Evolutionary conservation across 345 rosid genomes (phyloP).

Genomic region (Abelmoschus esculentus): DNA sequence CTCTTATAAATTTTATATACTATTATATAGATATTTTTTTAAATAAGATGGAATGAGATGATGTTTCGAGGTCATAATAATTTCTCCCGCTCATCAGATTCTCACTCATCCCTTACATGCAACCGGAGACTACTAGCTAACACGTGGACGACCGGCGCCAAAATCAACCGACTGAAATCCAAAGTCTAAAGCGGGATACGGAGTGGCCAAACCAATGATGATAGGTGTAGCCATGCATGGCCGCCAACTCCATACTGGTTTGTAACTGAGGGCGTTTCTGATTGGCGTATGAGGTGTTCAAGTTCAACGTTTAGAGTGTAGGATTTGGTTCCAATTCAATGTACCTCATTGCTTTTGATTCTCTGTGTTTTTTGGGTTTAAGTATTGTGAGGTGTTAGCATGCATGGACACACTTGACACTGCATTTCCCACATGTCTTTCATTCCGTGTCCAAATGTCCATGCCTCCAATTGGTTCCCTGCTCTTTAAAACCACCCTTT

Average conservation of each 20-base stretch:
- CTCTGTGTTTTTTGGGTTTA: not conserved
- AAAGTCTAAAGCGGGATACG: not conserved
- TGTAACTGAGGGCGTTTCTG: conserved; percentile 9
- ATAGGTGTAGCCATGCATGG: conserved; percentile 93
- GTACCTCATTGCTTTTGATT: not conserved
- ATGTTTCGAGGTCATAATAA: too few relatives aligned
- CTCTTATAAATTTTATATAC: too few relatives aligned
- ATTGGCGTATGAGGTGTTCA: conserved; percentile 29
- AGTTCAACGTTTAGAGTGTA: conserved; percentile 1
- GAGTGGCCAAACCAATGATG: conserved; percentile 24
- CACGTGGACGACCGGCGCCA: conserved; percentile 27
- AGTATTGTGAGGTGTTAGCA: conserved; percentile 19
- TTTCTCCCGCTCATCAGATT: conserved; percentile 18
- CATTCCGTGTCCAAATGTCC: conserved; percentile 48
- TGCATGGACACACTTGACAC: conserved; percentile 45
- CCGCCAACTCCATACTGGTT: conserved; percentile 58
- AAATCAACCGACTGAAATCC: conserved; percentile 19
- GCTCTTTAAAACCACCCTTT: conserved; percentile 8
- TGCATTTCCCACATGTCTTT: conserved; percentile 48
- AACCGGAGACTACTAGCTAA: conserved; percentile 1
- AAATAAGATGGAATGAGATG: too few relatives aligned
- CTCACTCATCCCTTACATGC: conserved; percentile 48
- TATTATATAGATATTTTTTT: too few relatives aligned
- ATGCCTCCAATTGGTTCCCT: conserved; percentile 13
- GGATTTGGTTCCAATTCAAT: not conserved